Evolutionary conservation across 306 rosid species (phyloP).

Genomic region (Lathyrus oleraceus): DNA sequence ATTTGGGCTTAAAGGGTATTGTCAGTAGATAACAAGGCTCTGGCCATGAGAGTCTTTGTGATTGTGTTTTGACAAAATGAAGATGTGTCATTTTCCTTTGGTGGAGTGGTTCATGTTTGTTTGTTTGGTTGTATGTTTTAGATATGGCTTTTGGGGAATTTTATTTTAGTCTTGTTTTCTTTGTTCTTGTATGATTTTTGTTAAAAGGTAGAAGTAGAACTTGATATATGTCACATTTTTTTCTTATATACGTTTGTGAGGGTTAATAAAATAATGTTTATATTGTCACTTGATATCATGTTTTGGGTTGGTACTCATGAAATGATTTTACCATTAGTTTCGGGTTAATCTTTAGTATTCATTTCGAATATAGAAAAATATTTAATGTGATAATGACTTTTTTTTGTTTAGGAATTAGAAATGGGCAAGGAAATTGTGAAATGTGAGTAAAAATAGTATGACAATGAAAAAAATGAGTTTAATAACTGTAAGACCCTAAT

Average conservation of each 20-base stretch:
- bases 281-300: no score
- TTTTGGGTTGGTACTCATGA: no score
- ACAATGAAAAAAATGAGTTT: no score
- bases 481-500: no score
- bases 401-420: no score
- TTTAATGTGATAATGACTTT: no score
- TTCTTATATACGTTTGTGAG: background rate
- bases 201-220: background rate
- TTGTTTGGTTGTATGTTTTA: background rate
- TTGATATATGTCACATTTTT: background rate
- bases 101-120: conserved; percentile 48
- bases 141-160: conserved; percentile 15
- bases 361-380: no score
- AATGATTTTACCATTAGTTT: no score
- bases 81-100: conserved; percentile 34
- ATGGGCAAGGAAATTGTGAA: no score
- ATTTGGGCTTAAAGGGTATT: conserved; percentile 38
- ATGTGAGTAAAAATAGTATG: no score
- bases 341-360: no score
- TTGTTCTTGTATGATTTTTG: background rate
- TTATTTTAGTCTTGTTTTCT: background rate
- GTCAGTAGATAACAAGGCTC: conserved; percentile 45
- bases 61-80: conserved; percentile 29
- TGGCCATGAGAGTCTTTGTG: conserved; percentile 11
- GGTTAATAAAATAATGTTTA: no score